These are phyloP conservation scores for Desmodesmus armatus DNA, from an alignment of 139 green algal species.

Conservation along the genomic window DNA sequence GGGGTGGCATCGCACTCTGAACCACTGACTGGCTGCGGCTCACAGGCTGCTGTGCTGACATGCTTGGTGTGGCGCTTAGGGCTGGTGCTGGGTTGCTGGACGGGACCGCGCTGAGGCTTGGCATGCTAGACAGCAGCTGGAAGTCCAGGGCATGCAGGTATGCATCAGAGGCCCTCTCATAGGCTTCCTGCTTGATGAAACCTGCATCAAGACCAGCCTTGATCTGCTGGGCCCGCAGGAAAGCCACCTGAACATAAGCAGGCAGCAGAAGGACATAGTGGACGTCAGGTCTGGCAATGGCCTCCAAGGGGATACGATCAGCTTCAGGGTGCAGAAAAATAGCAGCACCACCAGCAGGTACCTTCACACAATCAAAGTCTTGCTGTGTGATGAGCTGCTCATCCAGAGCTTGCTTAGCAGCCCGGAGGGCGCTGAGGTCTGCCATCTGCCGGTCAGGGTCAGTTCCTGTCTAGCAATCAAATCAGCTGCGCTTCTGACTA, in stretches of 20 bases:
- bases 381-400: constrained; percentile 76
- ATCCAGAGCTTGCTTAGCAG: constrained; percentile 80
- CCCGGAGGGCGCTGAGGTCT: constrained; percentile 65
- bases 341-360: no score
- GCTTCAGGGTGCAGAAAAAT: no score
- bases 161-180: constrained; percentile 67
- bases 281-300: constrained; percentile 2
- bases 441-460: constrained; percentile 57
- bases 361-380: constrained; percentile 87
- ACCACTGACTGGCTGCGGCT: no score
- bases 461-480: no score
- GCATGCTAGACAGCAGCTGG: constrained; percentile 20
- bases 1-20: not conserved
- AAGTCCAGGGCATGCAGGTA: constrained; percentile 81
- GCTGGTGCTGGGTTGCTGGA: not conserved
- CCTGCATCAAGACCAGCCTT: constrained; percentile 82
- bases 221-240: constrained; percentile 86
- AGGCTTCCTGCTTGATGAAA: constrained; percentile 82
- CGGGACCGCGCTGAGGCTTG: not conserved
- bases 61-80: not conserved
- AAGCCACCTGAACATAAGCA: no score
- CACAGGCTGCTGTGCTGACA: no score
- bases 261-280: constrained; percentile 79
- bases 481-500: no score
- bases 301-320: no score